Conservation (phyloP, 345 rosid genomes). For the Corymbia maculata region DNA sequence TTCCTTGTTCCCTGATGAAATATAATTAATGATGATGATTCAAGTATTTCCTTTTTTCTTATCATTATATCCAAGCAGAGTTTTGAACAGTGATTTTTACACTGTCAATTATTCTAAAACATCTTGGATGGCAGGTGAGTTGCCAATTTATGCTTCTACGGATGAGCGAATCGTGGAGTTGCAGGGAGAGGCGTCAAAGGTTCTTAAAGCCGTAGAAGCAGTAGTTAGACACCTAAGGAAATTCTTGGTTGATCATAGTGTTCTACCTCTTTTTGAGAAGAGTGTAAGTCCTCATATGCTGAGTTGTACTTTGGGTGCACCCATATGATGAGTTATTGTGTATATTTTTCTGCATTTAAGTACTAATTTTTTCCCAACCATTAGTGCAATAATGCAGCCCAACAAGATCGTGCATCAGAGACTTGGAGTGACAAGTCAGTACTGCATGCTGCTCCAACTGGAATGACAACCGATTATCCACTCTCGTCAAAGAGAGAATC, state of each 20-base stretch:
- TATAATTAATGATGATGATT: neutral
- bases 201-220: conserved; percentile 55
- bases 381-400: conserved; percentile 35
- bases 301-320: neutral
- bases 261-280: conserved; percentile 75
- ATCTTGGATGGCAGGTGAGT: conserved; percentile 41
- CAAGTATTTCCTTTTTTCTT: neutral
- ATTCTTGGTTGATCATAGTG: conserved; percentile 71
- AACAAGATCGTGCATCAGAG: conserved; percentile 52
- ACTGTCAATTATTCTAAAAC: neutral
- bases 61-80: neutral
- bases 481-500: conserved; percentile 44
- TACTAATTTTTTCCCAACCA: neutral
- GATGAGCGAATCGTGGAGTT: conserved; percentile 71
- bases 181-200: conserved; percentile 66
- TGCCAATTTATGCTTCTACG: conserved; percentile 39
- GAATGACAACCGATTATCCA: conserved; percentile 28
- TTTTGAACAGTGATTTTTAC: neutral
- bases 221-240: conserved; percentile 69
- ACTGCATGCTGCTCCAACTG: conserved; percentile 22
- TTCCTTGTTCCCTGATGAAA: neutral
- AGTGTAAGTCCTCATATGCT: conserved; percentile 28
- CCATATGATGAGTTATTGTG: neutral
- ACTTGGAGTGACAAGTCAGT: conserved; percentile 33
- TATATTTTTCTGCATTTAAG: neutral